phyloP scores from a whole-genome alignment of 352 stramenopile genomes.

The Globisporangium apiculatum region DNA sequence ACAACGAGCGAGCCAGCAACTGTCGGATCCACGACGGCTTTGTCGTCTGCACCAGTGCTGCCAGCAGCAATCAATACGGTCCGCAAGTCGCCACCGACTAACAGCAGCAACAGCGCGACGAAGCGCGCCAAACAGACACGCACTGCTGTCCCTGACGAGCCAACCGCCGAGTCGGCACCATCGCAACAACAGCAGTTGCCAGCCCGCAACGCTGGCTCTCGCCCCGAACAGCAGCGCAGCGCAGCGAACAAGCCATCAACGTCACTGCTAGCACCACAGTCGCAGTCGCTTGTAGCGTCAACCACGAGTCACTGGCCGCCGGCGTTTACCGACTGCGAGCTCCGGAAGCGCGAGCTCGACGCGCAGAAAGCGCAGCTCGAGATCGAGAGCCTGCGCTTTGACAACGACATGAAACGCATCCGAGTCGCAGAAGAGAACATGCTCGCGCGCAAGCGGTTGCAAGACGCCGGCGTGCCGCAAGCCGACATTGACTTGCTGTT shows the following conservation, averaged over 20 bases:
- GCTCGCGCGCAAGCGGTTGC: constrained; percentile 34
- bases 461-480: constrained; percentile 22
- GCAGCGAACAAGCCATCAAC: no score
- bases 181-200: constrained; percentile 1
- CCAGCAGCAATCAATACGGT: background rate
- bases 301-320: no score
- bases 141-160: background rate
- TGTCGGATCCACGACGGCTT: background rate
- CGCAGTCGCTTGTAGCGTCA: no score
- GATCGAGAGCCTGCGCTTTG: constrained; percentile 12
- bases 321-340: constrained; percentile 1
- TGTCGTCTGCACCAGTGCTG: background rate
- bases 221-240: no score
- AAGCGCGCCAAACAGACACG: background rate
- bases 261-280: no score
- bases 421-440: constrained; percentile 14
- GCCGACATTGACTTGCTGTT: constrained; percentile 14
- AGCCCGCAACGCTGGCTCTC: no score
- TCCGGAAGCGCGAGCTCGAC: constrained; percentile 6
- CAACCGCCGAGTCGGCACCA: no score
- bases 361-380: constrained; percentile 7
- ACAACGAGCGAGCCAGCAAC: no score
- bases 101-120: constrained; percentile 1
- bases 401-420: constrained; percentile 15
- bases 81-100: background rate